Base-by-base conservation (phyloP, 345 rosid species). In the Aethionema arabicum region DNA sequence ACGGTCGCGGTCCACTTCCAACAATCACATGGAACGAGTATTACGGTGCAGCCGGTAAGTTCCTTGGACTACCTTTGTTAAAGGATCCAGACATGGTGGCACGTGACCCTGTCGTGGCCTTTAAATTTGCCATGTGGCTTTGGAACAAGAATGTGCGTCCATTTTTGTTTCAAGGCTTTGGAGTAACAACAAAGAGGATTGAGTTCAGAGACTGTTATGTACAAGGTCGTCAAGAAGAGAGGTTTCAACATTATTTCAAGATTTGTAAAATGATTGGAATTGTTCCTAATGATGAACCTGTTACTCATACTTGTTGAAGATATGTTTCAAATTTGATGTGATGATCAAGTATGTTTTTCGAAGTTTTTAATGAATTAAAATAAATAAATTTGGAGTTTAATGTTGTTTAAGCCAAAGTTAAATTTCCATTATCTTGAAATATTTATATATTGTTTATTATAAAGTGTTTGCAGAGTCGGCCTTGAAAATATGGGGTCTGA, bases 41-140 rank as follows among this genome's bases (percentile, higher is more conserved):
- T 56, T 82, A 79, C 56, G 81, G 86, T 13, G 53, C 75, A 0
- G 79, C 76, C 6, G 83, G 83, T 4, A 9, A 50, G 0, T 45
- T 21, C 45, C 38, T 78, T 0, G 40, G 21, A 4, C 47, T 81
- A 6, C 74, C 80, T 4, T 53, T 72, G 7, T 45, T 82, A 31
- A 44, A 43, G 36, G 27, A 79, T 36, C 86, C 86, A 0, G 83
- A 75, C 21, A 54, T 52, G 1, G 82, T 77, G 35, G 75, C 72
- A 31, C 69, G 29, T 7, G 67, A 71, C 59, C 52, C 69, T 1
- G 38, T 7, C 36, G 56, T 68, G 11, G 74, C 86, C 1, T 82
- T 79, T 59, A 79, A 73, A 69, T 73, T 74, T 0, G 71, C 75
- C 8, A 30, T 82, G 36, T 82, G 83, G 83, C 79, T 69, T 46